phyloP scores from a whole-genome alignment of 2,329 filamentous ascomycete species.

The Diatrype stigma region DNA sequence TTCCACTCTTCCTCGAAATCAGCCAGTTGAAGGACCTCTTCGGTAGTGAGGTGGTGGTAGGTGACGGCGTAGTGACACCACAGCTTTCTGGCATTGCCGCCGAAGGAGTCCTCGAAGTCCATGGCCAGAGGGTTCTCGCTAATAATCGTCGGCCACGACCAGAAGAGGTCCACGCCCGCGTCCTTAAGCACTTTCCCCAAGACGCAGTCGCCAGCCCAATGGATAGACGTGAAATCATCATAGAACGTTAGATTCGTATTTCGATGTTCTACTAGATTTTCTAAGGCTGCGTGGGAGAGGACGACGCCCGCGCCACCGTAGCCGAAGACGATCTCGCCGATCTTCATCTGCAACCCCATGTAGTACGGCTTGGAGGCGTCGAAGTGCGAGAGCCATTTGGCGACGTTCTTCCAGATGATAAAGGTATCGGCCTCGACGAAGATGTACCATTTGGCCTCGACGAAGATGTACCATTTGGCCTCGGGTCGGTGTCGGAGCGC shows the following conservation, averaged over 20 bases:
- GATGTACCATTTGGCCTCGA: constrained; percentile 53
- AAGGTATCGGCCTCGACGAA: constrained; percentile 59
- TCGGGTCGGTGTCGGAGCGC: constrained; percentile 36
- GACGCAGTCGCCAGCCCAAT: constrained; percentile 48
- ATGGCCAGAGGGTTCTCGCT: constrained; percentile 35
- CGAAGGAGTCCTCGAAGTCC: constrained; percentile 38
- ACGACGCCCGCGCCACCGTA: constrained; percentile 51
- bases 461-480: constrained; percentile 56
- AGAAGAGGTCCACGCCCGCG: constrained; percentile 39
- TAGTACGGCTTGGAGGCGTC: constrained; percentile 45
- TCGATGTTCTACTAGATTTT: constrained; percentile 38
- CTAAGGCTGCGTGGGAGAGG: constrained; percentile 46
- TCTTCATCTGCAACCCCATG: constrained; percentile 49
- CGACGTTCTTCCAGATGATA: constrained; percentile 47
- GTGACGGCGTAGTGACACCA: constrained; percentile 48
- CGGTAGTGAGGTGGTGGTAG: constrained; percentile 43
- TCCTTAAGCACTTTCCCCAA: constrained; percentile 43
- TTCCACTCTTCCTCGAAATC: constrained; percentile 39
- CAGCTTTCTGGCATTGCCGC: constrained; percentile 33
- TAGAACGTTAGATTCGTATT: constrained; percentile 35
- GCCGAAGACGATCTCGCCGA: constrained; percentile 45
- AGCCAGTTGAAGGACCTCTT: constrained; percentile 38
- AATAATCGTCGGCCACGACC: constrained; percentile 43
- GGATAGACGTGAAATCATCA: constrained; percentile 39
- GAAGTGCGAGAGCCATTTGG: constrained; percentile 48